Evolutionary conservation across 2,329 filamentous ascomycete genomes (phyloP).

Genomic region (Dothiorella sarmentorum): DNA sequence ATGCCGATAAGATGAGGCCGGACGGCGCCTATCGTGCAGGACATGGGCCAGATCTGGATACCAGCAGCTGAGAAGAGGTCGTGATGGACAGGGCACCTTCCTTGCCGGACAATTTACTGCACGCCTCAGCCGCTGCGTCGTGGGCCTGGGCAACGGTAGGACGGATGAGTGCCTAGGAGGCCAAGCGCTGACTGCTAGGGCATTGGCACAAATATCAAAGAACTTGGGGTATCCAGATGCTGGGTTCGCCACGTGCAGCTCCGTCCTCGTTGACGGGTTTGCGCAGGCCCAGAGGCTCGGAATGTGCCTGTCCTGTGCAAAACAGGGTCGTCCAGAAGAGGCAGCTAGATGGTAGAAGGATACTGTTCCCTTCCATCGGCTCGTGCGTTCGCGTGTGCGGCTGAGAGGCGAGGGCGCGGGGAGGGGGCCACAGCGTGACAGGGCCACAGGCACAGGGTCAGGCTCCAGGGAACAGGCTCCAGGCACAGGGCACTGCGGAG

Average conservation of each 20-base stretch:
- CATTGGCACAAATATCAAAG: no score
- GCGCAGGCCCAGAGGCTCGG: not conserved
- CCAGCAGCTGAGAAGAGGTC: not conserved
- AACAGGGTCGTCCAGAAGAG: not conserved
- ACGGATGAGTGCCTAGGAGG: not conserved
- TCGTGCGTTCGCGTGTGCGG: not conserved
- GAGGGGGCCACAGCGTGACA: not conserved
- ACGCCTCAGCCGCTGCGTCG: not conserved
- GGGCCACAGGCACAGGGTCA: not conserved
- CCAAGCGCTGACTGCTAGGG: not conserved
- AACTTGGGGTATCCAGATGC: not conserved
- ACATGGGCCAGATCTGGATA: constrained; percentile 5
- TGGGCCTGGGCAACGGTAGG: not conserved
- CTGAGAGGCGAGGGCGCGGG: not conserved
- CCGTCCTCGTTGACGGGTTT: no score
- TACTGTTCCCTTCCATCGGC: no score
- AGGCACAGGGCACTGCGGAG: no score
- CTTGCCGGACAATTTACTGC: not conserved
- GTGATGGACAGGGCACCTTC: not conserved
- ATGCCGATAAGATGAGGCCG: constrained; percentile 3
- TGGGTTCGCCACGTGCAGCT: not conserved
- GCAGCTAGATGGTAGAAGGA: not conserved
- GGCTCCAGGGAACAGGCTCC: not conserved
- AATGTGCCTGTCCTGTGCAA: not conserved
- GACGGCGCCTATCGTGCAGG: not conserved